A percentile compares a stretch with the other conserved stretches of the same genome.
These are phyloP conservation scores for Ammopiptanthus mongolicus DNA, from an alignment of 306 rosid species.

Conservation along the genomic window DNA sequence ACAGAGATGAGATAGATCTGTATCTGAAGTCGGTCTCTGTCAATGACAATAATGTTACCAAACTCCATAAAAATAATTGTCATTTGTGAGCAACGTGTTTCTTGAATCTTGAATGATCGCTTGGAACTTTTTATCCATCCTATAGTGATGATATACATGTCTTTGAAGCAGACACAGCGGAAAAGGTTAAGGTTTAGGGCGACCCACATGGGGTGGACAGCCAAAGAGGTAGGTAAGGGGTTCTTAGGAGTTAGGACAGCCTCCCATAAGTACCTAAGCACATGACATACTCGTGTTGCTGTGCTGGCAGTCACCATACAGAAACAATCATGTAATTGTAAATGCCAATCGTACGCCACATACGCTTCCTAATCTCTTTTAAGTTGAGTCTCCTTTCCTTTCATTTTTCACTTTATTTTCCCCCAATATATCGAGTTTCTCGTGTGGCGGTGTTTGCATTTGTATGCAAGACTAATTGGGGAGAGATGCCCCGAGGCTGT, in stretches of 20 bases:
- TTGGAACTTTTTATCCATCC: background rate
- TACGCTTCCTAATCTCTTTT: background rate
- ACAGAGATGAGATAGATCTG: background rate
- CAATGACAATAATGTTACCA: conserved; percentile 23
- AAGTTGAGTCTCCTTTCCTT: background rate
- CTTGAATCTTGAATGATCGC: background rate
- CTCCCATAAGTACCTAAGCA: conserved; percentile 41
- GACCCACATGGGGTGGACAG: conserved; percentile 51
- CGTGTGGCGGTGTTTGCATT: conserved; percentile 18
- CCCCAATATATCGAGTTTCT: background rate
- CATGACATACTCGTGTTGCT: conserved; percentile 46
- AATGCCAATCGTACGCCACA: background rate
- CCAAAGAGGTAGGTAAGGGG: conserved; percentile 55
- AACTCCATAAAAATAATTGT: background rate
- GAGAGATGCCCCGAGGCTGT: background rate
- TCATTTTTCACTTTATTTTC: background rate
- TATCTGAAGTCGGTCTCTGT: conserved; percentile 18
- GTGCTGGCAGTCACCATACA: conserved; percentile 39
- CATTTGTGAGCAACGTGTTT: conserved; percentile 2
- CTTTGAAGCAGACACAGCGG: background rate
- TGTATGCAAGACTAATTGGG: background rate
- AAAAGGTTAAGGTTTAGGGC: conserved; percentile 13
- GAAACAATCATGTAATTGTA: conserved; percentile 1
- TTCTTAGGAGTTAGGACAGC: conserved; percentile 24
- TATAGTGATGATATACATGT: background rate